Conservation (phyloP, 148 eudicot species). For the Cornus suecica region DNA sequence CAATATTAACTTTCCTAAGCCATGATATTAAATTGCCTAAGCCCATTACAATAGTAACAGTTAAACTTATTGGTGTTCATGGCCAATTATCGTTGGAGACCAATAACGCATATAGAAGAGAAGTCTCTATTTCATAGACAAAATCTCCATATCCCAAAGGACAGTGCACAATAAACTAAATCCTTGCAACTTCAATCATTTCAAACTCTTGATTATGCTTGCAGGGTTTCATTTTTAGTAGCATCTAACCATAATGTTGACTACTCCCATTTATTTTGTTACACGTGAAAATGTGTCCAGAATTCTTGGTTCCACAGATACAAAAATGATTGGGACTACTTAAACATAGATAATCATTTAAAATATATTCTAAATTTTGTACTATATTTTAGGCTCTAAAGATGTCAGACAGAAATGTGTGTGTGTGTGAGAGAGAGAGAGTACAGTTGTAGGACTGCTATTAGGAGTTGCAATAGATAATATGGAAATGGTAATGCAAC, state of each 20-base stretch:
- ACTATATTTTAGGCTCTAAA: neutral
- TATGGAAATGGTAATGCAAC: neutral
- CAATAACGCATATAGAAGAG: neutral
- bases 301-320: neutral
- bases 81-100: neutral
- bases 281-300: neutral
- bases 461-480: neutral
- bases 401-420: no score
- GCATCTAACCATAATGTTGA: neutral
- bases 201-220: neutral
- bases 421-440: no score
- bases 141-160: neutral
- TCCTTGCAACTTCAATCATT: neutral
- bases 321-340: neutral
- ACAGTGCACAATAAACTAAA: neutral
- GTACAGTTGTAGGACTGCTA: neutral
- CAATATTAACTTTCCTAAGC: neutral
- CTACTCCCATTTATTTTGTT: neutral
- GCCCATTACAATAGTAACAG: no score
- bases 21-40: neutral
- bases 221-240: neutral
- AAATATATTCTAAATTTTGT: no score
- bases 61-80: neutral
- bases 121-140: neutral
- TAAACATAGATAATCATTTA: no score